Base-by-base conservation (phyloP, 2,329 filamentous ascomycete species). In the Fusarium miscanthi region DNA sequence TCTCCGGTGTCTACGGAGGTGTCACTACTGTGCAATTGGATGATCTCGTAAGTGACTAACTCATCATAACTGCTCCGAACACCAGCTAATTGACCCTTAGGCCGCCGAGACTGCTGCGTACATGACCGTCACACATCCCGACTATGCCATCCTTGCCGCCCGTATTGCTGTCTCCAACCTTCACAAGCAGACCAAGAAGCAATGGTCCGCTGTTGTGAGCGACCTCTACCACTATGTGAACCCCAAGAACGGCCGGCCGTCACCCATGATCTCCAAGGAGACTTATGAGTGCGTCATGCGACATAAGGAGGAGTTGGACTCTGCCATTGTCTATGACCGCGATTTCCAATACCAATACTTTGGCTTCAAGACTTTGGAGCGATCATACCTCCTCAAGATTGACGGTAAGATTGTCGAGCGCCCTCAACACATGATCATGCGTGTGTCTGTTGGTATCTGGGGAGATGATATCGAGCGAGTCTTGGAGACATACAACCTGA, bases 291-390 rank as follows among this genome's bases (percentile, higher is more conserved):
- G 91, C 72, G 93, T 99, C 74, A 96, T 97, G 93, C 93, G 93
- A 80, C 94, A 99, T 84, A 94, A 94, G 78, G 96, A 97, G 63
- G 96, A 99, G 85, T 89, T 99, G 64, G 97, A 99, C 87, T 98
- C 95, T 46, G 96, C 96, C 79, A 98, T 99, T 82, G 95, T 99
- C 78, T 99, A 98, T 80, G 96, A 99, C 86, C 93, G 96, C 77
- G 96, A 99, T 82, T 99, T 99, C 89, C 98, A 98, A 89, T 99
- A 99, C 87, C 96, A 99, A 87, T 99, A 97, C 87, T 99, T 99
- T 80, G 96, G 96, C 74, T 99, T 99, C 91, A 99, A 99, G 90
- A 99, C 96, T 12, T 87, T 99, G 42, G 96, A 99, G 87, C 92
- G 96, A 69, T 99, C 96, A 80, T 99, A 99, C 81, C 92, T 99